These are phyloP conservation scores for Crithidia expoeki DNA, from an alignment of 208 protist species.

Conservation along the genomic window DNA sequence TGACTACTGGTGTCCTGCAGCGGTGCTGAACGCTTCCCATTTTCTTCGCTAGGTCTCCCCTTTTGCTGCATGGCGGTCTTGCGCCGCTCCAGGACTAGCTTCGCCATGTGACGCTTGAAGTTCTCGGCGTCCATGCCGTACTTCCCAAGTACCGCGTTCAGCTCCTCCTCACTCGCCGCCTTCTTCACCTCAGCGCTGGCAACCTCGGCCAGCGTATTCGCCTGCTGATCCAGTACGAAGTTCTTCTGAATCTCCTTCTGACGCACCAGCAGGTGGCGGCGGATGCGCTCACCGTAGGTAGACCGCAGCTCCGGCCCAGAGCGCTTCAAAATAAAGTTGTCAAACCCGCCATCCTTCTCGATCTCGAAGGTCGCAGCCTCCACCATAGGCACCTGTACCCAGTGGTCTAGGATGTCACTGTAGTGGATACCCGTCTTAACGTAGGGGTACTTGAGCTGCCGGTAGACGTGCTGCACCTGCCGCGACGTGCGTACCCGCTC, in stretches of 20 bases:
- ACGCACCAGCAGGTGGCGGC: slow-evolving; percentile 87
- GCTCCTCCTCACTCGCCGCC: slow-evolving; percentile 48
- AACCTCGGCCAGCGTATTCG: slow-evolving; percentile 59
- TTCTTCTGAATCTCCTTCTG: slow-evolving; percentile 92
- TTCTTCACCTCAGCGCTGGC: slow-evolving; percentile 52
- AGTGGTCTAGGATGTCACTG: slow-evolving; percentile 88
- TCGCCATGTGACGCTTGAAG: slow-evolving; percentile 71
- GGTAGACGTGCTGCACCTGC: slow-evolving; percentile 88
- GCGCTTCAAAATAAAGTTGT: slow-evolving; percentile 91
- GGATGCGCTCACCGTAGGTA: slow-evolving; percentile 88
- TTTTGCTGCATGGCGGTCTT: slow-evolving; percentile 8
- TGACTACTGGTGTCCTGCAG: too few relatives aligned
- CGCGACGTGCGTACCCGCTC: slow-evolving; percentile 89
- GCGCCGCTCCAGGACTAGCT: slow-evolving; percentile 35
- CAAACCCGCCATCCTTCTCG: slow-evolving; percentile 89
- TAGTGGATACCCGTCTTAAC: slow-evolving; percentile 90
- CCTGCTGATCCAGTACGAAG: slow-evolving; percentile 86
- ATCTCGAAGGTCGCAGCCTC: slow-evolving; percentile 89
- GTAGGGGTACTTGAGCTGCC: slow-evolving; percentile 90
- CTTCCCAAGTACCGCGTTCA: slow-evolving; percentile 69
- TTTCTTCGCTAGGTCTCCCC: too few relatives aligned
- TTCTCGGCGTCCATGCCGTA: slow-evolving; percentile 78
- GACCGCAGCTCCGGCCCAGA: slow-evolving; percentile 84
- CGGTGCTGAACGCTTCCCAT: too few relatives aligned
- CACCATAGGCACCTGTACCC: slow-evolving; percentile 93